Conservation (phyloP, 208 protist species). For the Crithidia mellificae region DNA sequence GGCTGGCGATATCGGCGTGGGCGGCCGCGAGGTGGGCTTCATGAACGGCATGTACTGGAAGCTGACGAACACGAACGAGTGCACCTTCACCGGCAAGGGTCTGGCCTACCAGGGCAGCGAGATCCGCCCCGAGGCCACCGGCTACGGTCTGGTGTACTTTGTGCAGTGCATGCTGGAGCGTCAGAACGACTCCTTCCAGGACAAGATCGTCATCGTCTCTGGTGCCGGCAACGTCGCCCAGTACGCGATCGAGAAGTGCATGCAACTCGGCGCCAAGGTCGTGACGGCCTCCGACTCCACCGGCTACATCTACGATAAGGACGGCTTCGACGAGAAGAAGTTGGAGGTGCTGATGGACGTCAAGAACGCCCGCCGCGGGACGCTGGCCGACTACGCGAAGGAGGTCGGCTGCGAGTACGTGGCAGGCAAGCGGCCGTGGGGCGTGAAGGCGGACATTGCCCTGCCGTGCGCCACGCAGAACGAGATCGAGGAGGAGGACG, state of each 20-base stretch:
- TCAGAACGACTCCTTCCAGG: slow-evolving; percentile 52
- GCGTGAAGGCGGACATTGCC: slow-evolving; percentile 68
- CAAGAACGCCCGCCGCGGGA: slow-evolving; percentile 61
- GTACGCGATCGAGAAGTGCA: slow-evolving; percentile 80
- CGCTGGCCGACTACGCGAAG: slow-evolving; percentile 73
- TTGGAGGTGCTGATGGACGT: slow-evolving; percentile 67
- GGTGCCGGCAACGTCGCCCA: slow-evolving; percentile 94
- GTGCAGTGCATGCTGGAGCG: slow-evolving; percentile 74
- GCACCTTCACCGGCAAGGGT: slow-evolving; percentile 93
- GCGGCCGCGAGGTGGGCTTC: slow-evolving; percentile 90
- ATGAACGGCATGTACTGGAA: slow-evolving; percentile 92
- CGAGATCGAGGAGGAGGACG: slow-evolving; percentile 87
- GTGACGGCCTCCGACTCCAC: slow-evolving; percentile 85
- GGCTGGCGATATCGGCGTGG: slow-evolving; percentile 95
- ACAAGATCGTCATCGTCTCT: slow-evolving; percentile 80
- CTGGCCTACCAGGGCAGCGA: slow-evolving; percentile 87
- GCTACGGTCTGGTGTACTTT: slow-evolving; percentile 94
- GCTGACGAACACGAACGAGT: slow-evolving; percentile 77
- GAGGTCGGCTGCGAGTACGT: slow-evolving; percentile 65
- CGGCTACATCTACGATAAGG: slow-evolving; percentile 74
- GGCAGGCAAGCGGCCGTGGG: slow-evolving; percentile 66
- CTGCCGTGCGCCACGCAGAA: slow-evolving; percentile 95
- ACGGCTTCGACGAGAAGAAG: slow-evolving; percentile 85
- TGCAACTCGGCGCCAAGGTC: slow-evolving; percentile 84
- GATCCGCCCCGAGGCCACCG: slow-evolving; percentile 94